Evolutionary conservation across 129 eudicot genomes (phyloP).

Genomic region (Mikania micrantha): DNA sequence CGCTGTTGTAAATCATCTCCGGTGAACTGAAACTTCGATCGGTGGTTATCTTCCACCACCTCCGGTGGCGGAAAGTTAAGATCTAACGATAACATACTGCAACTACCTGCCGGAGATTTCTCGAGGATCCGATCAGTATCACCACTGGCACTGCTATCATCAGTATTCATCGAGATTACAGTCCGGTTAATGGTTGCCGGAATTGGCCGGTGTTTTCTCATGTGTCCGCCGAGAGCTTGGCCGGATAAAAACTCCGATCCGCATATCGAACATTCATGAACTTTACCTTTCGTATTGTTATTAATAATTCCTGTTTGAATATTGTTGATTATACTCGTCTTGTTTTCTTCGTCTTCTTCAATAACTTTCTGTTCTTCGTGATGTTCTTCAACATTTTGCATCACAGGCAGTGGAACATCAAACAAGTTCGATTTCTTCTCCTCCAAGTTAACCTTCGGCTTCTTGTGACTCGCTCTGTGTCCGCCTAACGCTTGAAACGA

Average conservation of each 20-base stretch:
- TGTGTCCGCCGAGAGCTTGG: conserved; percentile 93
- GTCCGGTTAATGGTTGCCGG: conserved; percentile 14
- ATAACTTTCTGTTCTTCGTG: conserved; percentile 11
- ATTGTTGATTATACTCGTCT: neutral
- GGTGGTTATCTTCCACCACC: conserved; percentile 34
- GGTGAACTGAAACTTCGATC: conserved; percentile 31
- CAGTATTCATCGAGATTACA: neutral
- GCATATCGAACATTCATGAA: conserved; percentile 87
- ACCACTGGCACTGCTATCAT: neutral
- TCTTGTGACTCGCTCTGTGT: conserved; percentile 87
- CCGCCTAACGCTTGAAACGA: conserved; percentile 97
- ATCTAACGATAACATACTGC: conserved; percentile 48
- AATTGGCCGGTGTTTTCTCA: conserved; percentile 67
- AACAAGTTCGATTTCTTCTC: conserved; percentile 9
- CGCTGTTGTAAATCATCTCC: conserved; percentile 14
- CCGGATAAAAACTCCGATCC: conserved; percentile 82
- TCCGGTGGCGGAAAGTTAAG: conserved; percentile 89
- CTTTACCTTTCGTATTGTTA: conserved; percentile 6
- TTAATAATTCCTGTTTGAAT: neutral
- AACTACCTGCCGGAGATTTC: conserved; percentile 6
- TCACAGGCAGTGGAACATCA: conserved; percentile 12
- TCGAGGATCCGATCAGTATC: conserved; percentile 7
- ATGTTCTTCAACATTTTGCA: conserved; percentile 9
- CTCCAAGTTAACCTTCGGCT: conserved; percentile 35
- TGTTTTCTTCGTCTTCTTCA: conserved; percentile 18